Percentiles rank a stretch among this genome's conserved stretches.
phyloP scores from a whole-genome alignment of 2,329 filamentous ascomycete species.

The Nothophoma quercina region DNA sequence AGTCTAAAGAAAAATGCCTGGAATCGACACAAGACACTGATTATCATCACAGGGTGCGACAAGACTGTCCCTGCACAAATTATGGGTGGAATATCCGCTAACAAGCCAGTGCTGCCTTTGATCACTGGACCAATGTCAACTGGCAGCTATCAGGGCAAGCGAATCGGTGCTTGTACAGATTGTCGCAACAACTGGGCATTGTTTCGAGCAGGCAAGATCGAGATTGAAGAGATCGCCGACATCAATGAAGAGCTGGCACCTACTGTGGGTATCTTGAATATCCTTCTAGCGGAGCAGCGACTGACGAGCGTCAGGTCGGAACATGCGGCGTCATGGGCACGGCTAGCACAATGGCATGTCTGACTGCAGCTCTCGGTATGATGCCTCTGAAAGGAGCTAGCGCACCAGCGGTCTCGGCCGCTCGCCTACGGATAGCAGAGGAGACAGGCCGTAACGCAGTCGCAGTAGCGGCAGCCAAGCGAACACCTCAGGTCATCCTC shows the following conservation, averaged over 20 bases:
- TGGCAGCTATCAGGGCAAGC: slow-evolving; percentile 68
- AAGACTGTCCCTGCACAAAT: slow-evolving; percentile 77
- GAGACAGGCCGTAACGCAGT: slow-evolving; percentile 62
- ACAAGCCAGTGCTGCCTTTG: slow-evolving; percentile 73
- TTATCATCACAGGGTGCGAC: slow-evolving; percentile 67
- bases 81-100: slow-evolving; percentile 78
- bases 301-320: slow-evolving; percentile 44
- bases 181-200: slow-evolving; percentile 77
- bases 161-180: slow-evolving; percentile 77
- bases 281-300: neutral
- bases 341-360: slow-evolving; percentile 64
- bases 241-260: slow-evolving; percentile 78
- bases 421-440: slow-evolving; percentile 61
- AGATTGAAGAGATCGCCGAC: slow-evolving; percentile 74
- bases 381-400: slow-evolving; percentile 62
- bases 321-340: slow-evolving; percentile 67
- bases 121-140: slow-evolving; percentile 80
- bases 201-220: slow-evolving; percentile 70
- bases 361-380: slow-evolving; percentile 61
- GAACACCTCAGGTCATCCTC: slow-evolving; percentile 55
- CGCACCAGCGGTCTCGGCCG: slow-evolving; percentile 62
- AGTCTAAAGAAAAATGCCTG: no score
- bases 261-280: slow-evolving; percentile 57
- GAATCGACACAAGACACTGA: no score
- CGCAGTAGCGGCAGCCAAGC: slow-evolving; percentile 48